These are phyloP conservation scores for Taphrina confusa DNA, from an alignment of 1,139 yeast species.

Conservation along the genomic window DNA sequence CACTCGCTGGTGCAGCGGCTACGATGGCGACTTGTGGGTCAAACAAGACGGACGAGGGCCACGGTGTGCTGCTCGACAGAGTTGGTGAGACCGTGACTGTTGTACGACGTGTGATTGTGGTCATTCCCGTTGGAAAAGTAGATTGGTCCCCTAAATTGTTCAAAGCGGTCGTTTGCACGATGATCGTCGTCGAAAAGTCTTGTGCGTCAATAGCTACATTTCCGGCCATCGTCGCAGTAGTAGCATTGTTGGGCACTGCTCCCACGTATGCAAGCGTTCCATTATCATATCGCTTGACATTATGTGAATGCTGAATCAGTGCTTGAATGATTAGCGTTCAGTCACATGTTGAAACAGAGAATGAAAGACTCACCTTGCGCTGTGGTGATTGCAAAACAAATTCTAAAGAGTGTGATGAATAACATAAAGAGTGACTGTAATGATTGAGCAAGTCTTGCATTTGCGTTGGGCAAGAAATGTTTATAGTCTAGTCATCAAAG, in stretches of 20 bases:
- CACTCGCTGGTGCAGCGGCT: not conserved
- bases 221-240: not conserved
- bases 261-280: not conserved
- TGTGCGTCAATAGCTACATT: not conserved
- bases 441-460: no score
- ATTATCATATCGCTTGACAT: not conserved
- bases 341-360: no score
- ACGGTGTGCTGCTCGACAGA: not conserved
- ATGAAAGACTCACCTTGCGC: no score
- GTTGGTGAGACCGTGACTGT: slow-evolving; percentile 1
- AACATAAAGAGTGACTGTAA: not conserved
- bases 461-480: no score
- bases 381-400: no score
- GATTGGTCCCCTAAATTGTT: not conserved
- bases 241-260: not conserved
- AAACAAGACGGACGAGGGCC: slow-evolving; percentile 9
- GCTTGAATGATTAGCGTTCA: no score
- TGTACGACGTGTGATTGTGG: slow-evolving; percentile 6
- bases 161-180: not conserved
- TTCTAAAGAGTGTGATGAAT: not conserved
- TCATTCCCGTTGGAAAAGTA: not conserved
- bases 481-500: no score
- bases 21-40: slow-evolving; percentile 10
- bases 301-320: not conserved
- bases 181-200: not conserved